Conservation (phyloP, 768 basidiomycete species). For the Gyrodon lividus region DNA sequence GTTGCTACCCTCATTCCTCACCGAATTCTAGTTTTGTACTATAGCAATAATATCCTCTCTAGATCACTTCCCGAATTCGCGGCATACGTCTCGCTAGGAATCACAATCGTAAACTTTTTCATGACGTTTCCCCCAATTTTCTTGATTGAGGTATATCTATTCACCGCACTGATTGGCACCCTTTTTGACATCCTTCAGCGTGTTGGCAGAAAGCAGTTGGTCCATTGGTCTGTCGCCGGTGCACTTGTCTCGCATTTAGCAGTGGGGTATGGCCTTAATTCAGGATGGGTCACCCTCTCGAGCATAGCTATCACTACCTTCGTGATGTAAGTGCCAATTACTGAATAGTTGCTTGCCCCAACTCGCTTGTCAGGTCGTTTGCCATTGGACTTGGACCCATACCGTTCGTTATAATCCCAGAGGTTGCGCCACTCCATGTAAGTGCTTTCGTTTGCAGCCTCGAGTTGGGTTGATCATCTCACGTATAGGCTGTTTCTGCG, state of each 20-base stretch:
- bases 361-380: constrained; percentile 59
- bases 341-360: constrained; percentile 1
- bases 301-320: constrained; percentile 77
- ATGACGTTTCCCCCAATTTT: constrained; percentile 81
- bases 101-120: constrained; percentile 78
- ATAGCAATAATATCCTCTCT: constrained; percentile 85
- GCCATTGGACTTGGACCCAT: constrained; percentile 89
- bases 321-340: constrained; percentile 58
- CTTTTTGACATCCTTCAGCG: constrained; percentile 42
- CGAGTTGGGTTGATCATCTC: neutral
- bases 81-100: constrained; percentile 79
- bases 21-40: constrained; percentile 68
- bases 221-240: constrained; percentile 65
- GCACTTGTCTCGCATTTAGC: constrained; percentile 62
- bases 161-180: constrained; percentile 2
- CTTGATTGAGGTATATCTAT: constrained; percentile 66
- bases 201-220: constrained; percentile 67
- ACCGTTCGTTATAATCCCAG: constrained; percentile 90
- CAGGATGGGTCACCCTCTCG: constrained; percentile 55
- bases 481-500: constrained; percentile 68
- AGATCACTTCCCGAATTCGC: constrained; percentile 77
- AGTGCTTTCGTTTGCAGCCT: constrained; percentile 27
- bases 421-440: constrained; percentile 80
- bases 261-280: constrained; percentile 71
- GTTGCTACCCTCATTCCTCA: neutral